Evolutionary conservation across 257 asterid genomes (phyloP).

Genomic region (Paulownia fortunei): DNA sequence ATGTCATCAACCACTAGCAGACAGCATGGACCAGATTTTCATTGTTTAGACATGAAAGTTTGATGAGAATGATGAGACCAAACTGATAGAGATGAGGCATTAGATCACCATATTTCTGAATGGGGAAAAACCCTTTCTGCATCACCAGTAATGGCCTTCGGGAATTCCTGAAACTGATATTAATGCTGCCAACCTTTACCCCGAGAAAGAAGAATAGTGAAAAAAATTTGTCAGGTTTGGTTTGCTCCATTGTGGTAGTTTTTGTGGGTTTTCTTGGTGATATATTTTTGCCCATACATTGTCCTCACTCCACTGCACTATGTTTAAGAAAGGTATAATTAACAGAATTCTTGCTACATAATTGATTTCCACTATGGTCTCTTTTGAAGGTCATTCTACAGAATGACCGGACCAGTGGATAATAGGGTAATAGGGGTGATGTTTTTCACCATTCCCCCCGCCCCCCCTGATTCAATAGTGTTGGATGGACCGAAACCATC

Average conservation of each 20-base stretch:
- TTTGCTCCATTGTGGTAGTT: slow-evolving; percentile 33
- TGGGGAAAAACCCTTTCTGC: background rate
- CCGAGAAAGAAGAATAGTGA: slow-evolving; percentile 28
- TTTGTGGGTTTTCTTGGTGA: slow-evolving; percentile 23
- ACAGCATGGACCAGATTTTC: background rate
- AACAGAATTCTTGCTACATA: slow-evolving; percentile 24
- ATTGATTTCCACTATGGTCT: slow-evolving; percentile 12
- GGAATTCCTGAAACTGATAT: slow-evolving; percentile 26
- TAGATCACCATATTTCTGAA: slow-evolving; percentile 12
- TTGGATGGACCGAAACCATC: background rate
- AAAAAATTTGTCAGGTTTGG: slow-evolving; percentile 32
- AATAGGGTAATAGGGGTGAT: too few relatives aligned
- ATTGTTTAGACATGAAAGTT: slow-evolving; percentile 24
- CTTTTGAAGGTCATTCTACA: background rate
- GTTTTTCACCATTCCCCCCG: background rate
- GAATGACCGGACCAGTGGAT: background rate
- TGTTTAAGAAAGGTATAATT: slow-evolving; percentile 29
- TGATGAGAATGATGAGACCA: slow-evolving; percentile 23
- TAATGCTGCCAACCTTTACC: slow-evolving; percentile 32
- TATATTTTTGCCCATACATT: slow-evolving; percentile 29
- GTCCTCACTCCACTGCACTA: slow-evolving; percentile 28
- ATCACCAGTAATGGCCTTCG: slow-evolving; percentile 27
- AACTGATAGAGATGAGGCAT: slow-evolving; percentile 24
- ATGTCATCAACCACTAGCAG: slow-evolving; percentile 15
- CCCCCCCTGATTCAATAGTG: background rate